Evolutionary conservation across 257 asterid species (phyloP).

Genomic region (Solanum habrochaites): DNA sequence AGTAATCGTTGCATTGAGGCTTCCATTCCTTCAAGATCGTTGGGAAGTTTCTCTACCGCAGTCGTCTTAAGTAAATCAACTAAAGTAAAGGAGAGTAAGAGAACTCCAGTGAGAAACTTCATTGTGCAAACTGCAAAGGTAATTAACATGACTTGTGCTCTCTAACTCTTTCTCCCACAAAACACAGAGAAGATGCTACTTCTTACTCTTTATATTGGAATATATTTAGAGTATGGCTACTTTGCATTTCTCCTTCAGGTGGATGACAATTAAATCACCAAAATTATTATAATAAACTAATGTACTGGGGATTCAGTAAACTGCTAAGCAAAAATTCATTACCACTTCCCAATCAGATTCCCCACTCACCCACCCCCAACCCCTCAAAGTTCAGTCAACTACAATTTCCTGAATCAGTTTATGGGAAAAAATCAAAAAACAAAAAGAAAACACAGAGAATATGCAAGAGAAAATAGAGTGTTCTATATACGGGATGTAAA

Average conservation of each 20-base stretch:
- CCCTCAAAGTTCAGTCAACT: background rate
- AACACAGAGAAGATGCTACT: background rate
- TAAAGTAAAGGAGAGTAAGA: conserved; percentile 9
- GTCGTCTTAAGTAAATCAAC: conserved; percentile 83
- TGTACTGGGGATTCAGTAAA: background rate
- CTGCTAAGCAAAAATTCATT: background rate
- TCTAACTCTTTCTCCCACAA: background rate
- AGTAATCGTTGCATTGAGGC: conserved; percentile 83
- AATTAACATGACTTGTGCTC: background rate
- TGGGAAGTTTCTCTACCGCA: conserved; percentile 76
- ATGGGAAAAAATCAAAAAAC: background rate
- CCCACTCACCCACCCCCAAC: background rate
- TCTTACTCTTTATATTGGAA: background rate
- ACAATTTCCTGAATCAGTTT: background rate
- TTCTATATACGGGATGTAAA: background rate
- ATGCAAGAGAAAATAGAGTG: background rate
- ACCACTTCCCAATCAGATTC: background rate
- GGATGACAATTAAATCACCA: background rate
- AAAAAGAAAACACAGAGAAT: background rate
- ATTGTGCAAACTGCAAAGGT: background rate
- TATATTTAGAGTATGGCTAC: background rate
- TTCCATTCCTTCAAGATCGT: conserved; percentile 95
- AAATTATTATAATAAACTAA: background rate
- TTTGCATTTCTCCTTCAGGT: background rate
- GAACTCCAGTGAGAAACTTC: background rate